Evolutionary conservation across 495 filamentous ascomycete genomes (phyloP).

Genomic region (Aspergillus ellipticus): DNA sequence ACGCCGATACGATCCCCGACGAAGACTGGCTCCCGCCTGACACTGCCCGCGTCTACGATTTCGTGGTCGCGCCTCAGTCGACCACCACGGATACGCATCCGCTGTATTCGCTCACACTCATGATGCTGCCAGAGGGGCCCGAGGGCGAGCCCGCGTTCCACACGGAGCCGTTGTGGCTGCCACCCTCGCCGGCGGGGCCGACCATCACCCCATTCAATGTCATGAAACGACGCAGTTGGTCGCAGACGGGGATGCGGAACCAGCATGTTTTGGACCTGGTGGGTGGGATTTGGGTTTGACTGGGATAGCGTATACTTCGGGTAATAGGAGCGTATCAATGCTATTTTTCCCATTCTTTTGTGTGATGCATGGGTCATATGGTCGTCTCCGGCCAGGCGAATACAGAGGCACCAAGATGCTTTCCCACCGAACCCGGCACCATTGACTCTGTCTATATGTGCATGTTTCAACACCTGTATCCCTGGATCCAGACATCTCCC

Average conservation of each 20-base stretch:
- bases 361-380: too few relatives aligned
- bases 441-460: too few relatives aligned
- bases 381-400: too few relatives aligned
- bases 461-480: too few relatives aligned
- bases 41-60: constrained; percentile 17
- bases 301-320: too few relatives aligned
- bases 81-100: not conserved
- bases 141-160: constrained; percentile 1
- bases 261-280: not conserved
- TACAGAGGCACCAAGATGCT: too few relatives aligned
- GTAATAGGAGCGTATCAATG: too few relatives aligned
- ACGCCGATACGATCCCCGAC: not conserved
- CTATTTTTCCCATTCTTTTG: too few relatives aligned
- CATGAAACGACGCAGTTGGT: not conserved
- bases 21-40: constrained; percentile 12
- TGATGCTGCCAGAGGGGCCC: constrained; percentile 9
- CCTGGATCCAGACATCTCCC: too few relatives aligned
- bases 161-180: constrained; percentile 9
- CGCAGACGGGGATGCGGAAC: not conserved
- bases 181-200: not conserved
- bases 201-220: not conserved
- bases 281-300: not conserved
- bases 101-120: constrained; percentile 10
- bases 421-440: too few relatives aligned
- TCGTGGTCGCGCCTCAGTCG: not conserved